phyloP scores from a whole-genome alignment of 139 green algal genomes.

The Coelastrella sp. region DNA sequence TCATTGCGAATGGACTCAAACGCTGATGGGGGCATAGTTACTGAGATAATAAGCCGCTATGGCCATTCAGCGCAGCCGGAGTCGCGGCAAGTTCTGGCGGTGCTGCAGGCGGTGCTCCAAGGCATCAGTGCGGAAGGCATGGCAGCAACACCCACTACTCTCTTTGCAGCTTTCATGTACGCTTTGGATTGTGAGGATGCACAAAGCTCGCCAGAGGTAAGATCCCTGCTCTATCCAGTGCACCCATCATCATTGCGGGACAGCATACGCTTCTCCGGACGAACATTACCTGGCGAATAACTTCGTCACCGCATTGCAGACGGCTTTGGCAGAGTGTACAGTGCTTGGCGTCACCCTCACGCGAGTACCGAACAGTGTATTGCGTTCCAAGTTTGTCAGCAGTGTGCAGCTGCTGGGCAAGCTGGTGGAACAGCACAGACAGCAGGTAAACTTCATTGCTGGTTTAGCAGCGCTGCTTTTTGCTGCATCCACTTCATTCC shows the following conservation, averaged over 20 bases:
- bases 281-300: background rate
- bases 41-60: slow-evolving; percentile 69
- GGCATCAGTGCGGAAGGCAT: slow-evolving; percentile 72
- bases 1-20: background rate
- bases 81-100: slow-evolving; percentile 73
- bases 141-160: slow-evolving; percentile 72
- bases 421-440: slow-evolving; percentile 61
- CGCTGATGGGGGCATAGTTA: slow-evolving; percentile 56
- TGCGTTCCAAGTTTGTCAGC: slow-evolving; percentile 72
- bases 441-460: slow-evolving; percentile 35
- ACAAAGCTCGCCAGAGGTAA: slow-evolving; percentile 56
- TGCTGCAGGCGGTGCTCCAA: slow-evolving; percentile 71
- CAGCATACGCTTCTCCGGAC: background rate
- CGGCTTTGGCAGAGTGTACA: slow-evolving; percentile 72
- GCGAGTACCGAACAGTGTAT: slow-evolving; percentile 65
- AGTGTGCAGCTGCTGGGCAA: slow-evolving; percentile 53
- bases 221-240: background rate
- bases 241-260: background rate
- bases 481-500: background rate
- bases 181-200: slow-evolving; percentile 76
- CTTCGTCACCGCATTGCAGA: slow-evolving; percentile 50
- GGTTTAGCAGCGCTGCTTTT: background rate
- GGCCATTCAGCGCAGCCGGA: slow-evolving; percentile 75
- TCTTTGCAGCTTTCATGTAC: slow-evolving; percentile 89
- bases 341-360: slow-evolving; percentile 70